Base-by-base conservation (phyloP, 257 asterid species). In the Solanum piurae region DNA sequence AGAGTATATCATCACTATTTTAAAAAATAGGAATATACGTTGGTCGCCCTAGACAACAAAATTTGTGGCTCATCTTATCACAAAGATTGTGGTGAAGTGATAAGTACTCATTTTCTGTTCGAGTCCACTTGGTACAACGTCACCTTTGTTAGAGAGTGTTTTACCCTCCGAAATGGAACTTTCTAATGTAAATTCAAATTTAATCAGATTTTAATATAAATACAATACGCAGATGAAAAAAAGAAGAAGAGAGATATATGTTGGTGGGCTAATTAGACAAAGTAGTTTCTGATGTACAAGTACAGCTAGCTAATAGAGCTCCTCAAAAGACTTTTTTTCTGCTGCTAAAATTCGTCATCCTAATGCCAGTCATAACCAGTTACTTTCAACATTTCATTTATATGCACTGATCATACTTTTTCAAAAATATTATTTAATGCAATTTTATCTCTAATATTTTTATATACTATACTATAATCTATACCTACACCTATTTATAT, bases 341-440 rank as follows among this genome's bases (percentile, higher is more conserved):
- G 29, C 80, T 18, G 80, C 42, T 73, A 37, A 73, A 18, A 73
- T 9, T 74, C 82, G 82, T 73, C 83, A 74, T 37, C 83, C 52
- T 5, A 74, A 74, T 74, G 83, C 20, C 83, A 74, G 83, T 73
- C 29, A 34, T 73, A 34, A 34, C 16, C 44, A 38, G 52, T 74
- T 9, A 37, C 52, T 74, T 74, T 74, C 49, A 74, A 74, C 29
- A 74, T 36, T 74, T 74, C 82, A 74, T 74, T 36, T 74, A 74
- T 72, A 72, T 74, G 49, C 20, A 21, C 82, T 36, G 7, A 18
- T 72, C 25, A 23, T 36, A 74, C 83, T 5, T 74, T 74, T 74
- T 37, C 83, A 36, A 33, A 18, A 9, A 74, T 9, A 21, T 36
- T 9, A 23, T 72, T 74, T 23, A 74, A 74, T 74, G 83, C 52